Evolutionary conservation across 1,139 yeast species (phyloP).

Genomic region (Kodamaea ohmeri): DNA sequence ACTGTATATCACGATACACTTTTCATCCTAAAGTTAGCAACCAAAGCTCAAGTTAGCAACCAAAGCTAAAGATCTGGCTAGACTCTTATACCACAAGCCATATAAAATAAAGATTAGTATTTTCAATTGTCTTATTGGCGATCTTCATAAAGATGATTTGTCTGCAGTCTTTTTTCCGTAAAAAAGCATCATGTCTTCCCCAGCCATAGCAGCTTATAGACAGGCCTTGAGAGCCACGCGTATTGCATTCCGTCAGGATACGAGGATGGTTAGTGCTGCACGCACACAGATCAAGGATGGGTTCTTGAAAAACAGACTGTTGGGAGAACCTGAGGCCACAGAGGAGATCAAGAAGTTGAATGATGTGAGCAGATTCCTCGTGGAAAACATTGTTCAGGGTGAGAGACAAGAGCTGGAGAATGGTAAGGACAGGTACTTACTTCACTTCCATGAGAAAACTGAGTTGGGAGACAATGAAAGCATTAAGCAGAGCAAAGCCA

Average conservation of each 20-base stretch:
- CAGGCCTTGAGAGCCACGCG: constrained; percentile 68
- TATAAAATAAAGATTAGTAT: no score
- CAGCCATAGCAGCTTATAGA: constrained; percentile 51
- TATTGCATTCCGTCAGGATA: constrained; percentile 62
- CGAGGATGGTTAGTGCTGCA: constrained; percentile 56
- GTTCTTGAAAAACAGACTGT: constrained; percentile 38
- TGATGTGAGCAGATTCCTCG: constrained; percentile 67
- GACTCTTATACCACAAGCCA: no score
- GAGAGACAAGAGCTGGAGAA: constrained; percentile 30
- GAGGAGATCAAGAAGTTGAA: constrained; percentile 61
- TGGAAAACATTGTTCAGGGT: constrained; percentile 84
- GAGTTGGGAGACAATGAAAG: constrained; percentile 87
- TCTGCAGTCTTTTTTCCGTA: no score
- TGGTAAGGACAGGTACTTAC: constrained; percentile 39
- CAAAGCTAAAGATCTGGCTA: no score
- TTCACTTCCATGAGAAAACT: constrained; percentile 75
- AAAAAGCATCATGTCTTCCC: constrained; percentile 6
- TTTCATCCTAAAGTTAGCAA: no score
- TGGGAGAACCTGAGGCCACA: constrained; percentile 36
- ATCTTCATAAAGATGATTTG: no score
- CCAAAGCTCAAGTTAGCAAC: no score
- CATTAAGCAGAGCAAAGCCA: constrained; percentile 33
- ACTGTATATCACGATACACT: no score
- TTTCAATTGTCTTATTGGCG: no score
- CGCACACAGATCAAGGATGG: constrained; percentile 62